These are phyloP conservation scores for Arthrobotrys conoides DNA, from an alignment of 2,329 filamentous ascomycete species.

Conservation along the genomic window DNA sequence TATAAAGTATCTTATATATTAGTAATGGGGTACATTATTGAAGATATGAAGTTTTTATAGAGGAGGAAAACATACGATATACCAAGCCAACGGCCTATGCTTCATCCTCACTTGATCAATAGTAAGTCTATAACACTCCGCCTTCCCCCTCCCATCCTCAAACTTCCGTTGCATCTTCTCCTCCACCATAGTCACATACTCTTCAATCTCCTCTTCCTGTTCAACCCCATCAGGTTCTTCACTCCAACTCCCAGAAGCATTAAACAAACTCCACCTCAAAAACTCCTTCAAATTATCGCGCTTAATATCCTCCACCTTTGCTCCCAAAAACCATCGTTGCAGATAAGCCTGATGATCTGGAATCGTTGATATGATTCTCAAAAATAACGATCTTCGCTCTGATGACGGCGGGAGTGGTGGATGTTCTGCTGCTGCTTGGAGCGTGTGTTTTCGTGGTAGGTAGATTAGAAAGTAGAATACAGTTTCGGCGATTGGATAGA, in stretches of 20 bases:
- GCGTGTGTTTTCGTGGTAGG: constrained; percentile 70
- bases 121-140: constrained; percentile 72
- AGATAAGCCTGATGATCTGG: constrained; percentile 72
- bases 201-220: constrained; percentile 69
- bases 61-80: constrained; percentile 71
- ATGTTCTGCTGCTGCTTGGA: constrained; percentile 72
- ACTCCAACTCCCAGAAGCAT: constrained; percentile 68
- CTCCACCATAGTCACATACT: constrained; percentile 72
- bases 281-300: constrained; percentile 75
- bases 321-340: constrained; percentile 73
- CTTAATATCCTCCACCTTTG: constrained; percentile 71
- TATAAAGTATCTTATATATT: constrained; percentile 19
- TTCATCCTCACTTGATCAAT: constrained; percentile 74
- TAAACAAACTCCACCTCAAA: constrained; percentile 75
- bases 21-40: too few relatives aligned
- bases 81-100: constrained; percentile 74
- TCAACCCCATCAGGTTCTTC: constrained; percentile 62
- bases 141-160: constrained; percentile 71
- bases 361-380: constrained; percentile 71
- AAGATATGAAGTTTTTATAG: too few relatives aligned
- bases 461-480: constrained; percentile 73
- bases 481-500: constrained; percentile 70
- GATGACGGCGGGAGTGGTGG: constrained; percentile 69
- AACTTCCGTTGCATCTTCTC: constrained; percentile 70
- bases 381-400: constrained; percentile 71